phyloP scores from a whole-genome alignment of 345 rosid species.

The Rhodomyrtus tomentosa region DNA sequence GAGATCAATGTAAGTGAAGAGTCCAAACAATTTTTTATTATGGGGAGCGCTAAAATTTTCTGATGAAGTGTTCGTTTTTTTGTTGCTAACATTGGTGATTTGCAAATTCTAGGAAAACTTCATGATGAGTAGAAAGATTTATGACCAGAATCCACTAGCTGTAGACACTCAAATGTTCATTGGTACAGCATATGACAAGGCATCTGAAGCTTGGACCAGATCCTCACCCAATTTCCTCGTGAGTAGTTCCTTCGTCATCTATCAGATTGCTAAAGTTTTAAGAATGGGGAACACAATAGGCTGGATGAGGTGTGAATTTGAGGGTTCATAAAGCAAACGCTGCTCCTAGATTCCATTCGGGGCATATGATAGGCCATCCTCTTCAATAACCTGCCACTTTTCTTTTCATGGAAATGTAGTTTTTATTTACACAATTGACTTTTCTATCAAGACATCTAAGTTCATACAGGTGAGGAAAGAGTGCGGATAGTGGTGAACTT shows the following conservation, averaged over 20 bases:
- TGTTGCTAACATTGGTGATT: not conserved
- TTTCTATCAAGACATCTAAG: not conserved
- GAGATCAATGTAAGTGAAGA: slow-evolving; percentile 54
- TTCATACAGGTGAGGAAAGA: not conserved
- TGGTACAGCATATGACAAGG: slow-evolving; percentile 80
- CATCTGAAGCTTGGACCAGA: slow-evolving; percentile 89
- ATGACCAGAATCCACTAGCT: slow-evolving; percentile 35
- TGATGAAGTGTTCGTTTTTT: not conserved
- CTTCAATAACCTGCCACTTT: not conserved
- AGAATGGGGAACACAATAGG: not conserved
- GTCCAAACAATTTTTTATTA: not conserved
- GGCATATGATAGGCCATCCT: not conserved
- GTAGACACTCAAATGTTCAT: slow-evolving; percentile 66
- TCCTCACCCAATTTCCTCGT: slow-evolving; percentile 59
- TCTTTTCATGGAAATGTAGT: not conserved
- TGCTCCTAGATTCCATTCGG: not conserved
- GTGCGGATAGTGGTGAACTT: not conserved
- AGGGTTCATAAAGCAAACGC: not conserved
- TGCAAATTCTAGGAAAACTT: slow-evolving; percentile 46
- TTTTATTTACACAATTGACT: not conserved
- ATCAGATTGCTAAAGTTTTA: not conserved
- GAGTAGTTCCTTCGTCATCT: slow-evolving; percentile 13
- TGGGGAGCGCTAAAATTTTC: not conserved
- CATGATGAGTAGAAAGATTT: slow-evolving; percentile 46
- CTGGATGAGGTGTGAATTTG: not conserved